Conservation (phyloP, 352 stramenopile genomes). For the Phytophthora rubi region DNA sequence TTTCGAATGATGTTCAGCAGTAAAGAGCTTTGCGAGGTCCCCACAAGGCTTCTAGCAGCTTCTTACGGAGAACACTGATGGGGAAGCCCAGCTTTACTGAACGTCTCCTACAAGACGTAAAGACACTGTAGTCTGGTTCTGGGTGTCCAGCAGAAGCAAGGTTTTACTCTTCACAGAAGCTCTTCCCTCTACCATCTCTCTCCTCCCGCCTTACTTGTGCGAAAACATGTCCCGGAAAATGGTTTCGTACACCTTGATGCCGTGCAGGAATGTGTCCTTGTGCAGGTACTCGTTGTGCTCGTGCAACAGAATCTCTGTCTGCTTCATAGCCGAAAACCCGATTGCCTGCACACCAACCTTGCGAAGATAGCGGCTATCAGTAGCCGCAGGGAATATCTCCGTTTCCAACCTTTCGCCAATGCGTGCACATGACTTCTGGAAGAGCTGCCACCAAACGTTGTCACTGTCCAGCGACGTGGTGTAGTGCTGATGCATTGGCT, state of each 20-base stretch:
- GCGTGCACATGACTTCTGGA: conserved; percentile 40
- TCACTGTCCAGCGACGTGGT: conserved; percentile 53
- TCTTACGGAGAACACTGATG: background rate
- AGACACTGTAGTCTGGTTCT: background rate
- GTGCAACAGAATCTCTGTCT: conserved; percentile 94
- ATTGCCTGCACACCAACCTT: conserved; percentile 61
- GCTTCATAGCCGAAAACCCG: conserved; percentile 96
- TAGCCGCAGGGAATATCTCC: conserved; percentile 95
- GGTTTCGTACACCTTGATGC: conserved; percentile 88
- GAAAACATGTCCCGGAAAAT: conserved; percentile 67
- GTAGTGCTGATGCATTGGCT: conserved; percentile 66
- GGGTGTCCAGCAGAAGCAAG: background rate
- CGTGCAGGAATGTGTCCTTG: conserved; percentile 92
- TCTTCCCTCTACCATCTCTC: background rate
- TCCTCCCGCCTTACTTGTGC: conserved; percentile 12
- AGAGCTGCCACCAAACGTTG: conserved; percentile 62
- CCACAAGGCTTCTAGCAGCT: background rate
- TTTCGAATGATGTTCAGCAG: background rate
- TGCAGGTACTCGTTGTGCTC: conserved; percentile 97
- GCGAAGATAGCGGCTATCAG: conserved; percentile 93
- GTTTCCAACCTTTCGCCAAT: conserved; percentile 59
- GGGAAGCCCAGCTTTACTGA: background rate
- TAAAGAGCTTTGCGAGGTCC: background rate
- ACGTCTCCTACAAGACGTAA: background rate
- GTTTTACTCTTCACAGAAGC: background rate